Base-by-base conservation (phyloP, 495 filamentous ascomycete genomes). In the Aspergillus sparsus region DNA sequence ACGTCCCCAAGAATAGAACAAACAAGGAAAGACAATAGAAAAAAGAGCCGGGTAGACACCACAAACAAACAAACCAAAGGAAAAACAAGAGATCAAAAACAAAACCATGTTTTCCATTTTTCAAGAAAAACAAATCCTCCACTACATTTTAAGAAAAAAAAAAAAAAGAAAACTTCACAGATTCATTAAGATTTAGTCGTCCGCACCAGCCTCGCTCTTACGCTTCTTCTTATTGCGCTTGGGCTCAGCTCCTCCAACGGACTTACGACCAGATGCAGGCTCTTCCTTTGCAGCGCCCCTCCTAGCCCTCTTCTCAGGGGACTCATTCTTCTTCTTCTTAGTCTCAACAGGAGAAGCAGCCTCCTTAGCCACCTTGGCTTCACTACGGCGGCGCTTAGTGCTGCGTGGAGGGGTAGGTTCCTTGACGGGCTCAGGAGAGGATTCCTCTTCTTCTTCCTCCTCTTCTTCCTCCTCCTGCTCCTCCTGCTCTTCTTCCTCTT, bases 161-260 rank as follows among this genome's bases (percentile, higher is more conserved):
- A 12, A n/a, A 37, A 46, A 36, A 44, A 13, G 60, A 7, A 11
- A 9, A 32, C 21, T 27, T 27, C 21, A 27, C 21, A 27, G 21
- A 27, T 27, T 27, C 21, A 27, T 27, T 27, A 27, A 27, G 21
- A 18, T 44, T 72, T 72, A 77, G 44, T 68, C 68, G 2, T 71
- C 67, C 31, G 57, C 67, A 42, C 49, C 63, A 31, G 59, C 73
- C 60, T 80, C 78, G 65, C 80, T 82, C 82, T 88, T 89, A 70
- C 87, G 85, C 84, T 89, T 90, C 82, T 87, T 88, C 60, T 75
- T 75, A 9, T 31, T 41, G 66, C 77, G 76, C 83, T 83, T 84
- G 52, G 63, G 65, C 55, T 85, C 80, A 21, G 44, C 44, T 5
- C 63, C 58, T 13, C 74, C 74, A 16, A 77, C 68, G 9, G 80